Evolutionary conservation across 495 filamentous ascomycete genomes (phyloP).

Genomic region (Hyaloscypha finlandica): DNA sequence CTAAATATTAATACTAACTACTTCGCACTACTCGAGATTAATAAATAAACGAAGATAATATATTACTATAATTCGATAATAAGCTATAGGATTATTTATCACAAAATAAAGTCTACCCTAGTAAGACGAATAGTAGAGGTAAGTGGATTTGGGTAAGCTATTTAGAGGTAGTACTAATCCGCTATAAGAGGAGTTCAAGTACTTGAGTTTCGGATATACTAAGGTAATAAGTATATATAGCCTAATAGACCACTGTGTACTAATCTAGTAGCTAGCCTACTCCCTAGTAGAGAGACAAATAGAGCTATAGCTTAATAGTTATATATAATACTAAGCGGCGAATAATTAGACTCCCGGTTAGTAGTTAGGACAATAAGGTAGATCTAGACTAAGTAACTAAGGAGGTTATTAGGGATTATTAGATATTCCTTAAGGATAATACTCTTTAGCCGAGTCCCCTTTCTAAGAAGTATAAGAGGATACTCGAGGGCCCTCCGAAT

Average conservation of each 20-base stretch:
- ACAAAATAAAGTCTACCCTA: background rate
- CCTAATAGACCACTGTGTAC: conserved; percentile 16
- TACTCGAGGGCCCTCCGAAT: no score
- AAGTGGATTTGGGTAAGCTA: background rate
- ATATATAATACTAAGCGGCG: conserved; percentile 29
- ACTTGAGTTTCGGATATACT: conserved; percentile 27
- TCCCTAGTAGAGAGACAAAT: background rate
- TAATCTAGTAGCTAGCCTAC: conserved; percentile 4
- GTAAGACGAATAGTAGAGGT: no score
- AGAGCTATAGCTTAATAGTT: conserved; percentile 29
- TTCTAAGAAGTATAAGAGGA: conserved; percentile 21
- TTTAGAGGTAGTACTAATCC: conserved; percentile 18
- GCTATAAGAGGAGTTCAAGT: conserved; percentile 28
- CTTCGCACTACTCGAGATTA: conserved; percentile 32
- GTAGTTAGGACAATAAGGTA: conserved; percentile 27
- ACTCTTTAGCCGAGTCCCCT: conserved; percentile 20
- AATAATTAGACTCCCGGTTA: conserved; percentile 29
- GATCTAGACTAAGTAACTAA: conserved; percentile 25
- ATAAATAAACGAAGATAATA: conserved; percentile 29
- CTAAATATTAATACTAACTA: conserved; percentile 26
- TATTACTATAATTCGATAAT: conserved; percentile 31
- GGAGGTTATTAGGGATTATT: conserved; percentile 19
- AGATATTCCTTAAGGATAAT: conserved; percentile 21
- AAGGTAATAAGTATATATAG: conserved; percentile 20
- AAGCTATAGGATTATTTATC: conserved; percentile 22